Percentiles rank a stretch among this genome's conserved stretches.
phyloP scores from a whole-genome alignment of 768 basidiomycete species.

The Mycena pura region DNA sequence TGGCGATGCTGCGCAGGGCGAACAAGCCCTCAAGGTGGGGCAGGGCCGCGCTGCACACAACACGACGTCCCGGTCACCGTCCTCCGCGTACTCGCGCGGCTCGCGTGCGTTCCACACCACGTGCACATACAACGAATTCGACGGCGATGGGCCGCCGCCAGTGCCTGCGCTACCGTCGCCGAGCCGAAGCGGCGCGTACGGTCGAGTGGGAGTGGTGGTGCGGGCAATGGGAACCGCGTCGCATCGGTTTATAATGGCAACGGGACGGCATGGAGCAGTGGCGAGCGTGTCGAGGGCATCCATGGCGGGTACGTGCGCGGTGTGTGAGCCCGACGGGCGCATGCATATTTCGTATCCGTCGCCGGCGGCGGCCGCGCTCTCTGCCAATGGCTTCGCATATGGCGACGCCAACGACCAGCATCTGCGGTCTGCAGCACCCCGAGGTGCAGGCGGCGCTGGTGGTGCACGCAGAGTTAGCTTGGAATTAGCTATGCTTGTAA shows the following conservation, averaged over 20 bases:
- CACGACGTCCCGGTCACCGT: too few relatives aligned
- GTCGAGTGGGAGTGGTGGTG: neutral
- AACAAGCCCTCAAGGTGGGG: too few relatives aligned
- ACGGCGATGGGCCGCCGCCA: slow-evolving; percentile 40
- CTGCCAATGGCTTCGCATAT: too few relatives aligned
- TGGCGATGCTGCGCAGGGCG: too few relatives aligned
- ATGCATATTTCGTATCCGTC: slow-evolving; percentile 10
- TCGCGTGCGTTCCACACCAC: slow-evolving; percentile 47
- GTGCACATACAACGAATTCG: slow-evolving; percentile 27
- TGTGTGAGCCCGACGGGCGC: slow-evolving; percentile 13
- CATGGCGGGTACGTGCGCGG: slow-evolving; percentile 17
- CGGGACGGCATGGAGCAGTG: slow-evolving; percentile 16
- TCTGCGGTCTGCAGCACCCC: too few relatives aligned
- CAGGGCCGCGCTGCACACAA: too few relatives aligned
- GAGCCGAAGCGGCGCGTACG: slow-evolving; percentile 19
- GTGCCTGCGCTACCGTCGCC: slow-evolving; percentile 44
- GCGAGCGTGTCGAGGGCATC: slow-evolving; percentile 19
- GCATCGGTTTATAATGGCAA: neutral
- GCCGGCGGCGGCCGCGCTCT: slow-evolving; percentile 2
- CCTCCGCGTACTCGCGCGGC: slow-evolving; percentile 37
- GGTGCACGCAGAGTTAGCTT: too few relatives aligned
- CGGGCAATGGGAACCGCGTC: slow-evolving; percentile 20
- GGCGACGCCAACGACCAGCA: slow-evolving; percentile 11
- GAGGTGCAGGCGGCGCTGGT: too few relatives aligned
- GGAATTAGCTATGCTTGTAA: too few relatives aligned